Base-by-base conservation (phyloP, 345 rosid genomes). In the Ceriops tagal region DNA sequence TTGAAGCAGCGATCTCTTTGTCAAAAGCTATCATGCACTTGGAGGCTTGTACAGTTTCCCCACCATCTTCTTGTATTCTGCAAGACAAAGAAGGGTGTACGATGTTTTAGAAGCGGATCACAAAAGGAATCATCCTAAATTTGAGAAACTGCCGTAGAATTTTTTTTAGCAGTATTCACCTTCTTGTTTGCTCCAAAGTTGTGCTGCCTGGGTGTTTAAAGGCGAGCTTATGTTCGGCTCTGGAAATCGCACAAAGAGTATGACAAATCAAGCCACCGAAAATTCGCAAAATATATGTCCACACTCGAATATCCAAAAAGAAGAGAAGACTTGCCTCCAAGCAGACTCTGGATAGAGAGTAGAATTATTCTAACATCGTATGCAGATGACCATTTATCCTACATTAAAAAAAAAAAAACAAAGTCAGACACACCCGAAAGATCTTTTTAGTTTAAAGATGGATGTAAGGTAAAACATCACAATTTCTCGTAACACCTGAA, bases 361-460 rank as follows among this genome's bases (percentile, higher is more conserved):
- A 93, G 80, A 53, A 93, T 83, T n/a, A 95, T 87, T 77, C 97
- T 83, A 34, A 91, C 96, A 80, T 89, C 98, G 69, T 89, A 93
- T 19, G 98, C 98, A 1, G 98, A 93, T 8, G 98, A 91, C 98
- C 98, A 93, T 77, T 93, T 88, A 73, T 93, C 98, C 98, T 93
- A 59, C 64, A 73, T 43, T 3, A 5, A 32, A 5, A 32, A 32
- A 67, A 63, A 46, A 49, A 18, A 55, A 39, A 31, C 8, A 27
- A 52, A 24, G 20, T 43, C 47, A 71, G 52, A 37, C 28, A 11
- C 62, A 24, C 18, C 49, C 13, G 19, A 13, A 13, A 43, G 18
- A 1, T 11, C 49, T 43, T 11, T 43, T 43, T 27, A 3, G 5
- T 11, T 43, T 15, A 13, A 13, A 13, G 47, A 39, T 10, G 47